These are phyloP conservation scores for Perilla frutescens DNA, from an alignment of 257 asterid species.

Conservation along the genomic window DNA sequence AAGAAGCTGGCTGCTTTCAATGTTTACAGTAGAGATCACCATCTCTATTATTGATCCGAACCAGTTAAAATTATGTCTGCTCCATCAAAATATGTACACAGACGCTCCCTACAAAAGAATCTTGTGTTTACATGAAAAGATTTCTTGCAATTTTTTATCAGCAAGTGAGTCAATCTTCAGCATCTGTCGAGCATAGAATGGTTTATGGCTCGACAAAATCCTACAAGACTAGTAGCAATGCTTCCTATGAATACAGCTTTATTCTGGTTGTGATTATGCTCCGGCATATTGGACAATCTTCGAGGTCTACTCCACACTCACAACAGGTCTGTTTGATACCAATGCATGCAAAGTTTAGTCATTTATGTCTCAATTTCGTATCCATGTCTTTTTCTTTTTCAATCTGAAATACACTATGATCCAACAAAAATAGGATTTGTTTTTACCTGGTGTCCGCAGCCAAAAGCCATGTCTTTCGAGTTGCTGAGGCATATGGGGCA, in stretches of 20 bases:
- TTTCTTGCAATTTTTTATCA: not conserved
- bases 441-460: constrained; percentile 73
- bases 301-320: constrained; percentile 62
- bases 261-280: constrained; percentile 56
- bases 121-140: not conserved
- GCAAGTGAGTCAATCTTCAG: not conserved
- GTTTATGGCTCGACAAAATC: constrained; percentile 15
- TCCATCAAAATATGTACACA: constrained; percentile 26
- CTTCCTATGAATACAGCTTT: constrained; percentile 55
- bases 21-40: not conserved
- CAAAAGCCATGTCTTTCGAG: constrained; percentile 64
- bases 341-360: not conserved
- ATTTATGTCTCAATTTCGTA: not conserved
- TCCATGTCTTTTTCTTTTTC: not conserved
- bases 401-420: not conserved
- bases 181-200: not conserved
- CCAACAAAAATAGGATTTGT: not conserved
- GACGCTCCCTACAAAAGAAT: not conserved
- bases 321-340: constrained; percentile 55
- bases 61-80: not conserved
- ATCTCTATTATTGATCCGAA: constrained; percentile 5
- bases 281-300: constrained; percentile 61
- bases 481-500: constrained; percentile 58
- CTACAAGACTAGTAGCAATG: constrained; percentile 7
- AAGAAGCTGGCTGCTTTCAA: not conserved